Conservation (phyloP, 345 rosid genomes). For the Moricandia arvensis region DNA sequence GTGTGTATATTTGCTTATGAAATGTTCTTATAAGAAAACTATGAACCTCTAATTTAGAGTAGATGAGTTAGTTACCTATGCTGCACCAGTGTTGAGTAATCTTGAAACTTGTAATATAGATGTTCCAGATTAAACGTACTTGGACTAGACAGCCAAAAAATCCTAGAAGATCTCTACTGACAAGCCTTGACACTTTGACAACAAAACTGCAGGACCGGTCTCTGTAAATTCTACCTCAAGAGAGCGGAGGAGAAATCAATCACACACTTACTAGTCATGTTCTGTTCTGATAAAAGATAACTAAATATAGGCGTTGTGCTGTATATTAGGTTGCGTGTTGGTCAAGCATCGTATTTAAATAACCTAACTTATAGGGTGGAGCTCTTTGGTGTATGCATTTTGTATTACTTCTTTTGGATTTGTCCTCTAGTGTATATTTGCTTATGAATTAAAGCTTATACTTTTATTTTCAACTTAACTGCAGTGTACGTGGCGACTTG, state of each 20-base stretch:
- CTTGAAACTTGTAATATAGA: neutral
- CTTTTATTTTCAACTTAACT: neutral
- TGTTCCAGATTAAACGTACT: neutral
- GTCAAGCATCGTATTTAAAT: neutral
- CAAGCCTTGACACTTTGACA: neutral
- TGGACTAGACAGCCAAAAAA: too few species aligned
- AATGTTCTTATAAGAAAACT: neutral
- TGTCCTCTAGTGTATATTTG: slow-evolving; percentile 15
- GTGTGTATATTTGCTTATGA: neutral
- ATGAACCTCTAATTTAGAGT: neutral
- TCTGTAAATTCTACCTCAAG: too few species aligned
- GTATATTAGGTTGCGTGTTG: neutral
- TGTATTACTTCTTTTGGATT: neutral
- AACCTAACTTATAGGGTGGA: slow-evolving; percentile 14
- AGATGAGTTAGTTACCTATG: neutral
- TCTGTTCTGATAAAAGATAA: neutral
- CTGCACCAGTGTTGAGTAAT: neutral
- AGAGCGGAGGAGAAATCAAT: too few species aligned
- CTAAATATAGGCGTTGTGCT: neutral
- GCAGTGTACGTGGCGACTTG: slow-evolving; percentile 28
- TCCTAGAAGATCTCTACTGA: too few species aligned
- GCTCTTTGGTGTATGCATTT: neutral
- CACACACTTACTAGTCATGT: neutral
- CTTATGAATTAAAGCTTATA: slow-evolving; percentile 4
- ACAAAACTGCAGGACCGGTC: too few species aligned